Evolutionary conservation across 768 basidiomycete species (phyloP).

Genomic region (Sistotremastrum niveocremeum): DNA sequence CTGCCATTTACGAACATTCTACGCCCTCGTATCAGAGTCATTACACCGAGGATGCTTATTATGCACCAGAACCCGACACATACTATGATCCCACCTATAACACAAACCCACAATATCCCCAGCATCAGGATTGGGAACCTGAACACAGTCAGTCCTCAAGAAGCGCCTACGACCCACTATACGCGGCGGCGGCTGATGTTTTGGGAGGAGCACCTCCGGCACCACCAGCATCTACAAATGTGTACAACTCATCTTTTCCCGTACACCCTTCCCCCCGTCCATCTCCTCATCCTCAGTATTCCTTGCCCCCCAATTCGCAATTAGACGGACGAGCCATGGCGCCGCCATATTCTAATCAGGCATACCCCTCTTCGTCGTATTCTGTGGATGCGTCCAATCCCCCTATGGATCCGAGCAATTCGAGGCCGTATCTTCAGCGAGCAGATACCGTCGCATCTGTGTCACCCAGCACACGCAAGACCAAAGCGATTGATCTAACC

Average conservation of each 20-base stretch:
- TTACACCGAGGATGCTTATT: not conserved
- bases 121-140: conserved; percentile 2
- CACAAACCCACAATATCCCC: conserved; percentile 4
- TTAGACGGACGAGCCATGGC: not conserved
- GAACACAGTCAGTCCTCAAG: conserved; percentile 4
- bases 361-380: not conserved
- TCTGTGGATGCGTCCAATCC: conserved; percentile 2
- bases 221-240: not conserved
- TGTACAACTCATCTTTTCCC: not conserved
- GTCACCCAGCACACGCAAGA: conserved; percentile 44
- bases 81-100: conserved; percentile 7
- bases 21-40: not conserved
- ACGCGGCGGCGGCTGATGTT: conserved; percentile 68
- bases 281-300: conserved; percentile 10
- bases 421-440: conserved; percentile 42
- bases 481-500: conserved; percentile 69
- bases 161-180: conserved; percentile 42
- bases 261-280: conserved; percentile 8
- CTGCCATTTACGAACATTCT: too few species aligned
- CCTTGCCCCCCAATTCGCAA: conserved; percentile 12
- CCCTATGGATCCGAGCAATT: conserved; percentile 24
- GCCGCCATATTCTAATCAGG: not conserved
- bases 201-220: conserved; percentile 32
- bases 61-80: conserved; percentile 5
- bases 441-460: conserved; percentile 46